These are phyloP conservation scores for Pharnaceum exiguum DNA, from an alignment of 148 eudicot species.

Conservation along the genomic window DNA sequence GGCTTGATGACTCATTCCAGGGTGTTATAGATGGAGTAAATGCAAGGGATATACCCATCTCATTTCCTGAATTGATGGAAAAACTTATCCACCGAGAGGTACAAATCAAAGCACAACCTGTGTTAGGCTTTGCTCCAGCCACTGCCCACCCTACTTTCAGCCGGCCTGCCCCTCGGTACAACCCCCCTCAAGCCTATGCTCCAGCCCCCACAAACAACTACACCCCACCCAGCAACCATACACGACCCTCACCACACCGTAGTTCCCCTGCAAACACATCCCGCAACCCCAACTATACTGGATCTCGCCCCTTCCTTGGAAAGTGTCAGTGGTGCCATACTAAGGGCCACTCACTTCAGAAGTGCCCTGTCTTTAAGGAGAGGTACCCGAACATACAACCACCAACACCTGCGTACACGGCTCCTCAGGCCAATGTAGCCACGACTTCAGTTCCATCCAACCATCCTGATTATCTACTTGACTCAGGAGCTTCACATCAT, in stretches of 20 bases:
- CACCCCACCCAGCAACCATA: no score
- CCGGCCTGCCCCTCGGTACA: neutral
- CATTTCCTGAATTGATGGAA: neutral
- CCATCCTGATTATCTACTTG: neutral
- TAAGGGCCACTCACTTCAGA: neutral
- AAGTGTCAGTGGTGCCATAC: constrained; percentile 2
- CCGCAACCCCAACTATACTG: no score
- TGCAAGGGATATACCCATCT: constrained; percentile 3
- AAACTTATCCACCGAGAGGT: constrained; percentile 3
- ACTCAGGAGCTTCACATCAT: neutral
- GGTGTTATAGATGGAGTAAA: neutral
- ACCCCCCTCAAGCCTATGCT: no score
- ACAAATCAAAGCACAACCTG: neutral
- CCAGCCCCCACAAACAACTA: no score
- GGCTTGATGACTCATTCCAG: neutral
- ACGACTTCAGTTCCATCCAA: neutral
- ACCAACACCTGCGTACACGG: neutral
- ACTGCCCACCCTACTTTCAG: neutral
- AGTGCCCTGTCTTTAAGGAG: neutral
- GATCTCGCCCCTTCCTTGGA: neutral
- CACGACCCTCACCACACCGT: no score
- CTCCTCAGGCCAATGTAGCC: neutral
- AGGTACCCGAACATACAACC: neutral
- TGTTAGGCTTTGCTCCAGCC: neutral
- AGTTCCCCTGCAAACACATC: no score